Evolutionary conservation across 2,329 filamentous ascomycete genomes (phyloP).

Genomic region (Exophiala alcalophila): DNA sequence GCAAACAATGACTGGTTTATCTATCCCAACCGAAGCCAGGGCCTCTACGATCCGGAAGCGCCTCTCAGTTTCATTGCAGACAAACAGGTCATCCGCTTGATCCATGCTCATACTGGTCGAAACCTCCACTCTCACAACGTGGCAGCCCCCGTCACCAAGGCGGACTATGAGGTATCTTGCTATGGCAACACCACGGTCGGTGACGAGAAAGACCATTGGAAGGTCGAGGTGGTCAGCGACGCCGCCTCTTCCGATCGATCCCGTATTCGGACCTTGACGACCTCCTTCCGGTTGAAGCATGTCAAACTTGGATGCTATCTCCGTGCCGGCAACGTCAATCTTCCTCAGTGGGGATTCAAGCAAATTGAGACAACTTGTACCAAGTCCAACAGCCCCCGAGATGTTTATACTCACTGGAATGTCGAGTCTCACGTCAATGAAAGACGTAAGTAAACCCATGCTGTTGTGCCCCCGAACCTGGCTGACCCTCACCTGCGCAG

Average conservation of each 20-base stretch:
- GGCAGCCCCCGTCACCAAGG: slow-evolving; percentile 82
- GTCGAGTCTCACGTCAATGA: slow-evolving; percentile 94
- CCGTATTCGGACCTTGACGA: slow-evolving; percentile 85
- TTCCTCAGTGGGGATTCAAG: slow-evolving; percentile 99
- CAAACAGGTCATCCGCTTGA: slow-evolving; percentile 74
- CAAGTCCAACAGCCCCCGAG: slow-evolving; percentile 86
- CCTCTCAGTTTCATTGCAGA: slow-evolving; percentile 73
- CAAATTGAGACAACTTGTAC: slow-evolving; percentile 97
- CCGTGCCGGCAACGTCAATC: slow-evolving; percentile 88
- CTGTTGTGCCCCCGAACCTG: slow-evolving; percentile 11
- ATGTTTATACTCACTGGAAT: slow-evolving; percentile 98
- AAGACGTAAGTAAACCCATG: slow-evolving; percentile 63
- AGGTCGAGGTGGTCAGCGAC: slow-evolving; percentile 85
- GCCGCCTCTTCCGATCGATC: slow-evolving; percentile 81
- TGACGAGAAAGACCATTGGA: slow-evolving; percentile 97
- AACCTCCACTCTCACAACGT: slow-evolving; percentile 96
- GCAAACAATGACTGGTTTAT: slow-evolving; percentile 99
- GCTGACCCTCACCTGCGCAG: slow-evolving; percentile 53
- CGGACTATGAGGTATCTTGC: slow-evolving; percentile 86
- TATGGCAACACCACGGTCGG: slow-evolving; percentile 95
- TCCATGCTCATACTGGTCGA: slow-evolving; percentile 92
- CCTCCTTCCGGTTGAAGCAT: slow-evolving; percentile 85
- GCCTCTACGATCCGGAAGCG: slow-evolving; percentile 68
- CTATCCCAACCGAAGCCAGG: slow-evolving; percentile 81
- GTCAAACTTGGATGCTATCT: slow-evolving; percentile 84